Evolutionary conservation across 2,329 filamentous ascomycete genomes (phyloP).

Genomic region (Alternaria sp.): DNA sequence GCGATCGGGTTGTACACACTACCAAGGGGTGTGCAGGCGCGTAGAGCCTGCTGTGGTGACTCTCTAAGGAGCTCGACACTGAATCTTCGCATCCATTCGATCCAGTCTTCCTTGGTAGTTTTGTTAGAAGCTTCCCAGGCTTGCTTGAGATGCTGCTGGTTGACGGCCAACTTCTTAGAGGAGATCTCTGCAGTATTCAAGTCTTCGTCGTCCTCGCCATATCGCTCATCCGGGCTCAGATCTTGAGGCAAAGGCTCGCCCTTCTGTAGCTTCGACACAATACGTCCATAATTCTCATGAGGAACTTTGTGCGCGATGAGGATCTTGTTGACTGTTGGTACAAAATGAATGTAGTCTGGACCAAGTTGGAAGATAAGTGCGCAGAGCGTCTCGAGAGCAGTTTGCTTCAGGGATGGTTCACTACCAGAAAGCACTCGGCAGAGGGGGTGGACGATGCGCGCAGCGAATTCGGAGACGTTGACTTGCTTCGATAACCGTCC

Average conservation of each 20-base stretch:
- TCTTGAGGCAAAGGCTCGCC: slow-evolving; percentile 95
- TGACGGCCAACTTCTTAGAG: slow-evolving; percentile 94
- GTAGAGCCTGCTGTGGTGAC: slow-evolving; percentile 92
- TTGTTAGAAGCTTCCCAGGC: slow-evolving; percentile 98
- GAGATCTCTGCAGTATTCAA: slow-evolving; percentile 81
- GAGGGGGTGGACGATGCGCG: slow-evolving; percentile 94
- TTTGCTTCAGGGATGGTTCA: slow-evolving; percentile 76
- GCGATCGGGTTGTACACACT: slow-evolving; percentile 92
- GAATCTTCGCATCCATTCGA: slow-evolving; percentile 97
- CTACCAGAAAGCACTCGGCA: slow-evolving; percentile 78
- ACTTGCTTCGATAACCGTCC: slow-evolving; percentile 94
- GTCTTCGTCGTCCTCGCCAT: slow-evolving; percentile 80
- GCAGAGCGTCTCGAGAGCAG: slow-evolving; percentile 92
- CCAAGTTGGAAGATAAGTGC: slow-evolving; percentile 95
- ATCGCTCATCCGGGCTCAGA: slow-evolving; percentile 84
- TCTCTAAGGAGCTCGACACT: slow-evolving; percentile 95
- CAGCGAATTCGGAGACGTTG: slow-evolving; percentile 95
- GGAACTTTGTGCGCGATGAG: slow-evolving; percentile 81
- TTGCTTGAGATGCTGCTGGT: slow-evolving; percentile 94
- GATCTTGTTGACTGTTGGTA: slow-evolving; percentile 88
- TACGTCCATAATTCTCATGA: slow-evolving; percentile 89
- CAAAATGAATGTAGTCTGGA: slow-evolving; percentile 93
- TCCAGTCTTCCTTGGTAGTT: slow-evolving; percentile 98
- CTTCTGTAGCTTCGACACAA: slow-evolving; percentile 92
- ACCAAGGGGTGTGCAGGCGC: slow-evolving; percentile 90